Conservation (phyloP, 1,284 basidiomycete genomes). For the Entoloma clypeatum region DNA sequence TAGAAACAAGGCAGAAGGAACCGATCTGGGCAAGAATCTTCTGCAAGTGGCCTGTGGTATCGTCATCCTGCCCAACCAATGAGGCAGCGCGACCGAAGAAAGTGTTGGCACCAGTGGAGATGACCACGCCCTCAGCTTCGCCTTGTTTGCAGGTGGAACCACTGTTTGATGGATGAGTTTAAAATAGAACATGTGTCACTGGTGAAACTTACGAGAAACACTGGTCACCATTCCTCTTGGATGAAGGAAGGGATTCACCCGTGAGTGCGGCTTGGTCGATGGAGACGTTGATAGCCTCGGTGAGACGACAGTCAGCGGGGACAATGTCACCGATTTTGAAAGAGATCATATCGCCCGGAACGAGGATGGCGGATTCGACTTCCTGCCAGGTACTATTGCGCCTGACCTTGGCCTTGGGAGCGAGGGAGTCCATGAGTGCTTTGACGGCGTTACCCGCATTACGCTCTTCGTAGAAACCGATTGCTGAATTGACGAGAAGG, state of each 20-base stretch:
- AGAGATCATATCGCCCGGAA: conserved; percentile 90
- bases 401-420: conserved; percentile 92
- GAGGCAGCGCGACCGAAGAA: conserved; percentile 96
- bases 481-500: conserved; percentile 91
- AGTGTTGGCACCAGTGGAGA: conserved; percentile 93
- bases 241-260: conserved; percentile 89
- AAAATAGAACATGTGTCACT: conserved; percentile 14
- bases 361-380: conserved; percentile 84
- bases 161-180: conserved; percentile 36
- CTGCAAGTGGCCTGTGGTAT: conserved; percentile 95
- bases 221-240: conserved; percentile 91
- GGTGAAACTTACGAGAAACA: conserved; percentile 81
- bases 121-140: conserved; percentile 95
- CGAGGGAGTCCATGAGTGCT: conserved; percentile 98
- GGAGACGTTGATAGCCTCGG: conserved; percentile 91
- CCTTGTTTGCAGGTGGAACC: conserved; percentile 97
- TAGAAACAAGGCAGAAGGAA: conserved; percentile 91
- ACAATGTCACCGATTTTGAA: conserved; percentile 99
- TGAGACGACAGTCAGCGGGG: conserved; percentile 92
- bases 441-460: conserved; percentile 98
- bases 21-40: conserved; percentile 97
- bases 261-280: conserved; percentile 97
- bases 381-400: conserved; percentile 83
- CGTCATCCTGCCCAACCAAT: conserved; percentile 93
- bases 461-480: conserved; percentile 98